These are phyloP conservation scores for Rhizopus sp. DNA, from an alignment of 371 early-diverging fungal species.

Conservation along the genomic window DNA sequence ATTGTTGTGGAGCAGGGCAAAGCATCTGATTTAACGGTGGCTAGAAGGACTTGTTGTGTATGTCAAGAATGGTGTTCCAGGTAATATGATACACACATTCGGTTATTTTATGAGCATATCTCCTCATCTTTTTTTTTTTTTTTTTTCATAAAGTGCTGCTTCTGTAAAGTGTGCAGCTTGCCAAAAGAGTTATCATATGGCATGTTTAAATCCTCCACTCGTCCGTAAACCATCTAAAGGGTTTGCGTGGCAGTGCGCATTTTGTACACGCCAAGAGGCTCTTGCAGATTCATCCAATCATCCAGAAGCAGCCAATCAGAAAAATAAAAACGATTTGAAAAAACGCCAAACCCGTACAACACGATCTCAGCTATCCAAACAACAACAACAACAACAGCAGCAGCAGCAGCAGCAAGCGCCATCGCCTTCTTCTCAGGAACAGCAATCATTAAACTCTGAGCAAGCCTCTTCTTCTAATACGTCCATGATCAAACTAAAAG, in stretches of 20 bases:
- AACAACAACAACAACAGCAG: constrained; percentile 4
- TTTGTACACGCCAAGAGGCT: constrained; percentile 53
- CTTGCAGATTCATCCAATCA: not conserved
- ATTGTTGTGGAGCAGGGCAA: constrained; percentile 85
- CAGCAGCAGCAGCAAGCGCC: not conserved
- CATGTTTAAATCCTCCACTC: constrained; percentile 77
- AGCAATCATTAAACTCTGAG: too few species aligned
- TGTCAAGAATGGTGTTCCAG: constrained; percentile 80
- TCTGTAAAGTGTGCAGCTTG: constrained; percentile 74
- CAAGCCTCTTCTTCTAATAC: not conserved
- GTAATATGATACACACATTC: constrained; percentile 26
- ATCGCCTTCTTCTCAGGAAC: not conserved
- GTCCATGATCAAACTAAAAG: constrained; percentile 5
- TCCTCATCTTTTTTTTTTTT: constrained; percentile 13
- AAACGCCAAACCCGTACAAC: constrained; percentile 24
- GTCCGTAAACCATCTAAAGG: constrained; percentile 76
- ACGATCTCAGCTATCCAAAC: constrained; percentile 12
- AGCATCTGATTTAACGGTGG: constrained; percentile 71
- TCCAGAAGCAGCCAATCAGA: not conserved
- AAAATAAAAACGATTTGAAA: not conserved
- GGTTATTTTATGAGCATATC: not conserved
- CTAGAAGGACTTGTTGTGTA: constrained; percentile 70
- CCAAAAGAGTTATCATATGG: constrained; percentile 74
- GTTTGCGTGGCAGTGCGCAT: constrained; percentile 81
- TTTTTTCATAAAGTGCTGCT: constrained; percentile 30